phyloP scores from a whole-genome alignment of 352 stramenopile species.

The Pythium biforme region DNA sequence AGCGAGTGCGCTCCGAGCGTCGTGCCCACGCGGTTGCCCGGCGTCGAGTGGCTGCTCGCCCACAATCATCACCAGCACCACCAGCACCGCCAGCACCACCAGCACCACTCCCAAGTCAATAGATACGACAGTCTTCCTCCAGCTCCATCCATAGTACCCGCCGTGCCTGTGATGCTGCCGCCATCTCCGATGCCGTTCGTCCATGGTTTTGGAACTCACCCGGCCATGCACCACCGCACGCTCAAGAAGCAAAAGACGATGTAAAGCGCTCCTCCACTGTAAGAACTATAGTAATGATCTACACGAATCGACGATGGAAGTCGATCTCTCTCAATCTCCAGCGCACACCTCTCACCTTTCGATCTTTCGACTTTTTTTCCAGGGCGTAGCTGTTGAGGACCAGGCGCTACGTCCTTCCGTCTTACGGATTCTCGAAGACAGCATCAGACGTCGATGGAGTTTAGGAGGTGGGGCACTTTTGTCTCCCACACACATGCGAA shows the following conservation, averaged over 20 bases:
- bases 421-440: too few relatives aligned
- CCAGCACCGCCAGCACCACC: background rate
- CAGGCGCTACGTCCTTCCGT: too few relatives aligned
- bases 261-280: constrained; percentile 24
- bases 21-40: constrained; percentile 11
- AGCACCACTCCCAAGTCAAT: background rate
- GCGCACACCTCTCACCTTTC: too few relatives aligned
- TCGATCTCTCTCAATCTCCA: constrained; percentile 2
- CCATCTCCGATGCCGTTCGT: background rate
- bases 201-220: background rate
- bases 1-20: background rate
- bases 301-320: constrained; percentile 5
- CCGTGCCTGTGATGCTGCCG: background rate
- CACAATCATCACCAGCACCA: background rate
- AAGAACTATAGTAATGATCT: constrained; percentile 1
- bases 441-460: too few relatives aligned
- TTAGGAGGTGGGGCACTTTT: too few relatives aligned
- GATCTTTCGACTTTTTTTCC: too few relatives aligned
- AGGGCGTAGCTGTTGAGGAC: too few relatives aligned
- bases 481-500: too few relatives aligned
- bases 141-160: background rate
- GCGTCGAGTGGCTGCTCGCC: constrained; percentile 19
- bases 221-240: constrained; percentile 6
- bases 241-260: constrained; percentile 34
- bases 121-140: background rate